These are phyloP conservation scores for Xanthoconium purpureum DNA, from an alignment of 768 basidiomycete genomes.

Conservation along the genomic window DNA sequence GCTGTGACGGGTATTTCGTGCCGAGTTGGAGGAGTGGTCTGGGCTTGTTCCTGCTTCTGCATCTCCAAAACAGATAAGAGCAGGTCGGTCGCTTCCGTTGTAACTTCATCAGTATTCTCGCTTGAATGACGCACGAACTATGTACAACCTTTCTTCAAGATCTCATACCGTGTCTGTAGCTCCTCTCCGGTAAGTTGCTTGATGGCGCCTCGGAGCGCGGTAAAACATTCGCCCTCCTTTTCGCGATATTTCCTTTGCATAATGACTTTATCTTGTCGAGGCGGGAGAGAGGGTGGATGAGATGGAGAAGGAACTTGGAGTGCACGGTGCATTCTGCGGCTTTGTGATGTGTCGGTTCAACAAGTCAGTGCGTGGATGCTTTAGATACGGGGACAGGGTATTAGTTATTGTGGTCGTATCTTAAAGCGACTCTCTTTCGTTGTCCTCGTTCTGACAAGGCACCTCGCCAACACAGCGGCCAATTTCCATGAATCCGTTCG, in stretches of 20 bases:
- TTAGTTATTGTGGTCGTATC: too few relatives aligned
- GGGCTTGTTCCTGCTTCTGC: neutral
- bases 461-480: too few relatives aligned
- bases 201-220: conserved; percentile 13
- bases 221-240: conserved; percentile 19
- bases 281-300: neutral
- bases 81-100: conserved; percentile 4
- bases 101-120: neutral
- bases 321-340: neutral
- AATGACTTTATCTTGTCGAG: conserved; percentile 11
- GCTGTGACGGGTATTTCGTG: neutral
- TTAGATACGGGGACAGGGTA: neutral
- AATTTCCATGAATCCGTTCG: neutral
- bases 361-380: neutral
- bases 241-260: conserved; percentile 23
- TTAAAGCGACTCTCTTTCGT: too few relatives aligned
- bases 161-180: conserved; percentile 18
- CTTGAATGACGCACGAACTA: neutral
- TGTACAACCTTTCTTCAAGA: conserved; percentile 20
- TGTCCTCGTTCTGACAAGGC: too few relatives aligned
- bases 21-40: neutral
- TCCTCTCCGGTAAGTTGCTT: conserved; percentile 18
- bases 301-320: neutral
- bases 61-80: neutral
- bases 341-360: neutral